Evolutionary conservation across 495 filamentous ascomycete species (phyloP).

Genomic region (Penicillium nucicola): DNA sequence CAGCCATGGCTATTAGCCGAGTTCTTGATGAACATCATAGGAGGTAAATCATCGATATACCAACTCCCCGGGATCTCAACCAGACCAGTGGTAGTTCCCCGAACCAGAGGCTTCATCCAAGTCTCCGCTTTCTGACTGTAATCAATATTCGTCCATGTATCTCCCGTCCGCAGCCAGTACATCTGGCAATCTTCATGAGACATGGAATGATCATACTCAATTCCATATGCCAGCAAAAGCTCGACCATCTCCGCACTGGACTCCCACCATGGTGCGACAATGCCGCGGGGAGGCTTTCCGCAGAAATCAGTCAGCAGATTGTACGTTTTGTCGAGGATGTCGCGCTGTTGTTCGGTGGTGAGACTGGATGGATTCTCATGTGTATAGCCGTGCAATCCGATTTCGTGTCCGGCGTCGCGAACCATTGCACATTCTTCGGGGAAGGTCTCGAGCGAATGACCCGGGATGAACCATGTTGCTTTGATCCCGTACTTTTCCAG

Average conservation of each 20-base stretch:
- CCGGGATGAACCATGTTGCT: slow-evolving; percentile 80
- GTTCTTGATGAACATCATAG: slow-evolving; percentile 64
- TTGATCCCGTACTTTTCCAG: slow-evolving; percentile 81
- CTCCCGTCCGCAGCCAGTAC: slow-evolving; percentile 61
- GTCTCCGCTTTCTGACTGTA: slow-evolving; percentile 55
- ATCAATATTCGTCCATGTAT: slow-evolving; percentile 62
- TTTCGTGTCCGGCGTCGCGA: slow-evolving; percentile 74
- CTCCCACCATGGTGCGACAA: slow-evolving; percentile 67
- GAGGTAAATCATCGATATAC: slow-evolving; percentile 65
- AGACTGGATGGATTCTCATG: slow-evolving; percentile 75
- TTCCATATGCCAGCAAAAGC: slow-evolving; percentile 63
- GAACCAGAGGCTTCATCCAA: slow-evolving; percentile 64
- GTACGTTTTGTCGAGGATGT: slow-evolving; percentile 75
- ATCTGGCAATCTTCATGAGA: slow-evolving; percentile 65
- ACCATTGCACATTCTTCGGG: slow-evolving; percentile 72
- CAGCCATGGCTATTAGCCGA: slow-evolving; percentile 57
- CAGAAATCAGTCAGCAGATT: slow-evolving; percentile 69
- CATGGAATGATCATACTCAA: slow-evolving; percentile 70
- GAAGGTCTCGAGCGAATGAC: slow-evolving; percentile 75
- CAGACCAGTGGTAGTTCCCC: slow-evolving; percentile 50
- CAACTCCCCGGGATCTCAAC: slow-evolving; percentile 67
- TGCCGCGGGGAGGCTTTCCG: slow-evolving; percentile 69
- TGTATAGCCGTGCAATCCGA: slow-evolving; percentile 71
- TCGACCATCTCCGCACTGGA: slow-evolving; percentile 64
- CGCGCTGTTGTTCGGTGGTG: slow-evolving; percentile 70